Evolutionary conservation across 768 basidiomycete species (phyloP).

Genomic region (Thelephora aurantiotincta): DNA sequence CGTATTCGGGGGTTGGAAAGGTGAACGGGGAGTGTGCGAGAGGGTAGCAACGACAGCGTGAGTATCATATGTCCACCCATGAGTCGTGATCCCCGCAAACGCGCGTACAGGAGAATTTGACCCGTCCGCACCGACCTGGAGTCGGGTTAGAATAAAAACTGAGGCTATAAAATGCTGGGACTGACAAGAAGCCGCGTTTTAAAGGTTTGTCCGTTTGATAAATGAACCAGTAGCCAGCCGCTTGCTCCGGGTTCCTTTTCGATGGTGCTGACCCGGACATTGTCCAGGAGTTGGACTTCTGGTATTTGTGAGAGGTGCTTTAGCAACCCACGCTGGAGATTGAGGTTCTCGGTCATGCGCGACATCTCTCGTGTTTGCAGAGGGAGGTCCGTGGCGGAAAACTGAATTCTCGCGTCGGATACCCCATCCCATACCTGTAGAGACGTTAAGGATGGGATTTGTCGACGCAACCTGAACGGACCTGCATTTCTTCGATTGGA

Average conservation of each 20-base stretch:
- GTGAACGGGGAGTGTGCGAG: conserved; percentile 48
- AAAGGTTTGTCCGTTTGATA: conserved; percentile 53
- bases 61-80: conserved; percentile 84
- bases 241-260: conserved; percentile 31
- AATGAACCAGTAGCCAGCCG: conserved; percentile 69
- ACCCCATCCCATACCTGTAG: conserved; percentile 84
- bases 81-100: conserved; percentile 75
- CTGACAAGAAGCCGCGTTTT: conserved; percentile 65
- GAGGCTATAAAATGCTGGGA: conserved; percentile 5
- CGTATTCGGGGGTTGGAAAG: conserved; percentile 50
- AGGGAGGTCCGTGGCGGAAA: conserved; percentile 40
- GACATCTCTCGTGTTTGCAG: conserved; percentile 43
- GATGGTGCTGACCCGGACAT: conserved; percentile 64
- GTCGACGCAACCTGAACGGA: conserved; percentile 15
- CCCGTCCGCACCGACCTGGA: conserved; percentile 88
- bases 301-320: conserved; percentile 38
- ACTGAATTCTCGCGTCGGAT: conserved; percentile 65
- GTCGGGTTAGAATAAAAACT: conserved; percentile 1
- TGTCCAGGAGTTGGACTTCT: conserved; percentile 52
- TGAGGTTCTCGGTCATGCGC: conserved; percentile 81
- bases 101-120: conserved; percentile 86
- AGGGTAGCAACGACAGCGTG: conserved; percentile 88
- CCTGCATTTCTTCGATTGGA: conserved; percentile 79
- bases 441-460: conserved; percentile 1
- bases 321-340: conserved; percentile 79